These are phyloP conservation scores for Barnettozyma hawaiiensis DNA, from an alignment of 1,139 yeast genomes.

Conservation along the genomic window DNA sequence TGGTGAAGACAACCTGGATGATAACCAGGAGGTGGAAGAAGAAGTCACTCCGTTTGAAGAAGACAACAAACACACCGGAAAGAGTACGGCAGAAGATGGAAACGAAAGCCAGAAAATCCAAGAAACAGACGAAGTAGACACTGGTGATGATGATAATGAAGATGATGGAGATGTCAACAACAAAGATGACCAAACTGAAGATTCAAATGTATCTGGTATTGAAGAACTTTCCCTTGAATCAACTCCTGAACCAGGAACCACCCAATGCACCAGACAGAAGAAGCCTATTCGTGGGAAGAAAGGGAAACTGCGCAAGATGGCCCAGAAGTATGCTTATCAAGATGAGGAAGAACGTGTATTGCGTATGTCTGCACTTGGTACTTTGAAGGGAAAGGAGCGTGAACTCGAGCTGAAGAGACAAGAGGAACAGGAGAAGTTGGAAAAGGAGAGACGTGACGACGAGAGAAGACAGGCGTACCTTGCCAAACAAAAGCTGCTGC, in stretches of 20 bases:
- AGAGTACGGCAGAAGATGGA: slow-evolving; percentile 11
- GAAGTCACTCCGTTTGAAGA: slow-evolving; percentile 1
- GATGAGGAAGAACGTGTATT: slow-evolving; percentile 80
- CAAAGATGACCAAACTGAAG: slow-evolving; percentile 2
- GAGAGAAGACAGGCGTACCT: slow-evolving; percentile 4
- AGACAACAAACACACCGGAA: neutral
- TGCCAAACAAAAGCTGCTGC: slow-evolving; percentile 30
- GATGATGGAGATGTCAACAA: slow-evolving; percentile 3
- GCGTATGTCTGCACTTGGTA: slow-evolving; percentile 79
- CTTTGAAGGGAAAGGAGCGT: slow-evolving; percentile 46
- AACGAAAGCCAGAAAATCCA: slow-evolving; percentile 17
- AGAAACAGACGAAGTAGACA: neutral
- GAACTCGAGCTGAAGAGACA: slow-evolving; percentile 33
- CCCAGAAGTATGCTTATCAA: slow-evolving; percentile 79
- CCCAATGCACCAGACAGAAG: slow-evolving; percentile 19
- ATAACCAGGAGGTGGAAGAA: slow-evolving; percentile 3
- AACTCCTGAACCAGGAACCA: slow-evolving; percentile 6
- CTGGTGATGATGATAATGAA: too few relatives aligned
- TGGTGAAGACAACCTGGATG: slow-evolving; percentile 21
- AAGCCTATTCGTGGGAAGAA: slow-evolving; percentile 72
- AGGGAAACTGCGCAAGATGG: slow-evolving; percentile 76
- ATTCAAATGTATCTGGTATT: neutral
- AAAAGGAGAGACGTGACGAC: slow-evolving; percentile 33
- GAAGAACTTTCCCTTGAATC: slow-evolving; percentile 1
- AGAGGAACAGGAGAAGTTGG: slow-evolving; percentile 22